Percentiles rank a stretch among this genome's conserved stretches.
These are phyloP conservation scores for Capronia epimyces DNA, from an alignment of 2,329 filamentous ascomycete genomes.

Conservation along the genomic window DNA sequence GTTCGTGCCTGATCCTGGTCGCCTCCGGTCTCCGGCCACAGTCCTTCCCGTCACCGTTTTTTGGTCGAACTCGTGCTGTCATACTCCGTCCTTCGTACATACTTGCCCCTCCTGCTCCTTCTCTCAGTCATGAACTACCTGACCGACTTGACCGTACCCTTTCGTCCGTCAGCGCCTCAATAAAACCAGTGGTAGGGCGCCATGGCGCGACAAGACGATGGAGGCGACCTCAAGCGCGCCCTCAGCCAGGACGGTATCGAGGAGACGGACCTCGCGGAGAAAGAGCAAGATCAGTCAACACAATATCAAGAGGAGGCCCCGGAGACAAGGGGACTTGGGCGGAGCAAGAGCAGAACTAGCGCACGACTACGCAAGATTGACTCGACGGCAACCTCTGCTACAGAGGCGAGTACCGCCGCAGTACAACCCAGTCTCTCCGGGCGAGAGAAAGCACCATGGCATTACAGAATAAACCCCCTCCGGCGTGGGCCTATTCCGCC, in stretches of 20 bases:
- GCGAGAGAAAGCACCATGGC: conserved; percentile 34
- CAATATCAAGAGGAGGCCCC: conserved; percentile 24
- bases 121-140: conserved; percentile 10
- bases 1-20: conserved; percentile 17
- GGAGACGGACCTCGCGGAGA: conserved; percentile 27
- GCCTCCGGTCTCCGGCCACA: conserved; percentile 8
- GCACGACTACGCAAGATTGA: conserved; percentile 34
- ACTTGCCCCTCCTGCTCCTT: conserved; percentile 10
- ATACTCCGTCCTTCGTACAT: conserved; percentile 4
- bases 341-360: conserved; percentile 30
- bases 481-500: conserved; percentile 49
- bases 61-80: background rate
- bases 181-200: conserved; percentile 2
- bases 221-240: conserved; percentile 23
- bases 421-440: conserved; percentile 5
- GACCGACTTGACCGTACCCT: background rate
- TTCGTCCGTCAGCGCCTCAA: background rate
- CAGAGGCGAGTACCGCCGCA: conserved; percentile 39
- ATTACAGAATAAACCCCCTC: conserved; percentile 41
- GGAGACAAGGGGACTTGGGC: conserved; percentile 11
- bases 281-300: conserved; percentile 18
- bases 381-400: conserved; percentile 35
- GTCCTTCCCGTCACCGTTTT: conserved; percentile 15
- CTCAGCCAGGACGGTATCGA: conserved; percentile 29
- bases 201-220: conserved; percentile 21